A percentile compares a stretch with the other conserved stretches of the same genome.
phyloP scores from a whole-genome alignment of 73 alveolate species.

The Chromera velia region DNA sequence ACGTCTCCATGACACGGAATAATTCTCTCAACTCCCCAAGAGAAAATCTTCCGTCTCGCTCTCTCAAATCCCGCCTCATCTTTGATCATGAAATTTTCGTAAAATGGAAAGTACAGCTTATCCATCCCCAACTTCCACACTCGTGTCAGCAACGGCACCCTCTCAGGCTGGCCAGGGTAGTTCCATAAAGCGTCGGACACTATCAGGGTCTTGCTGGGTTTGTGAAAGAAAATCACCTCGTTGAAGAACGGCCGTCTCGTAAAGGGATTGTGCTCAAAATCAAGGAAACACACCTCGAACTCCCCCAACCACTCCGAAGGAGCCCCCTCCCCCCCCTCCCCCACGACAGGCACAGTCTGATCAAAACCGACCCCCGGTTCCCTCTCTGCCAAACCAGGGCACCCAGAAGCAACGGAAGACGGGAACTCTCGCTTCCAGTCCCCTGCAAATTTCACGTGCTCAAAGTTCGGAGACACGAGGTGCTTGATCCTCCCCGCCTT shows the following conservation, averaged over 20 bases:
- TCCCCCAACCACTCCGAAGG: background rate
- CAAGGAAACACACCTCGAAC: background rate
- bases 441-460: constrained; percentile 2
- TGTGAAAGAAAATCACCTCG: background rate
- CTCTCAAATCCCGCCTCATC: background rate
- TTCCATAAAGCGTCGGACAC: background rate
- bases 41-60: background rate
- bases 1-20: background rate
- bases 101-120: background rate
- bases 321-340: background rate
- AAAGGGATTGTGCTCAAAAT: background rate
- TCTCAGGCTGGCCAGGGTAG: background rate
- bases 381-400: background rate
- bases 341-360: background rate
- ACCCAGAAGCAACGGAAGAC: background rate
- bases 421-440: background rate
- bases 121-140: background rate
- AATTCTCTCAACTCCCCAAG: background rate
- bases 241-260: background rate
- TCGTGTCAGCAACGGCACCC: background rate
- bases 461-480: constrained; percentile 33
- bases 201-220: background rate
- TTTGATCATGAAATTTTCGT: background rate
- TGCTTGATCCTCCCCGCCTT: constrained; percentile 19
- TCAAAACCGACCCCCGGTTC: too few species aligned